Conservation (phyloP, 768 basidiomycete species). For the Leucocoprinus birnbaumii region DNA sequence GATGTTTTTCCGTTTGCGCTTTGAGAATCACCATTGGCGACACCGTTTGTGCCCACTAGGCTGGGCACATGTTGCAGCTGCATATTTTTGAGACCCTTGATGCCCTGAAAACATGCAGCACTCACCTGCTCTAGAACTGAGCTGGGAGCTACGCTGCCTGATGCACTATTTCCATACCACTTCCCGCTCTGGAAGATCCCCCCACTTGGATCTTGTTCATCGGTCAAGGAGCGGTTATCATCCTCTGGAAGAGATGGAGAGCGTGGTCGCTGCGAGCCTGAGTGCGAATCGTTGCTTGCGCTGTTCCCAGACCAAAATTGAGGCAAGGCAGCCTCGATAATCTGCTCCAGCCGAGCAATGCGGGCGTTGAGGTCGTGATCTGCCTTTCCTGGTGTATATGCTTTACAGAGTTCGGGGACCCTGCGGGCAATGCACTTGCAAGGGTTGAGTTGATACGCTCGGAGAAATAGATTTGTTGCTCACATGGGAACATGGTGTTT, state of each 20-base stretch:
- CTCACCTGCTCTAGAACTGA: conserved; percentile 76
- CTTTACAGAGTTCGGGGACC: conserved; percentile 84
- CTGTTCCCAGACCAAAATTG: conserved; percentile 48
- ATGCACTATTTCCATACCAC: conserved; percentile 84
- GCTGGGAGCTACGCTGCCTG: conserved; percentile 78
- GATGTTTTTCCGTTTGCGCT: conserved; percentile 9
- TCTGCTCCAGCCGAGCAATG: conserved; percentile 74
- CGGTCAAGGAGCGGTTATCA: conserved; percentile 67
- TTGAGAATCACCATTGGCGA: neutral
- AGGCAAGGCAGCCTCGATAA: conserved; percentile 76
- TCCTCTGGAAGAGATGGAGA: conserved; percentile 60
- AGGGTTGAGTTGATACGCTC: conserved; percentile 16
- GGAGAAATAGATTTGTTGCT: conserved; percentile 21
- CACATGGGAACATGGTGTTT: conserved; percentile 83
- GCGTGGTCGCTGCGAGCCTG: conserved; percentile 35
- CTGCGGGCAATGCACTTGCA: conserved; percentile 77
- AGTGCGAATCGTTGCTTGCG: conserved; percentile 34
- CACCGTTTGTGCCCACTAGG: neutral
- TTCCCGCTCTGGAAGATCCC: conserved; percentile 81
- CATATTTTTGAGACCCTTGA: neutral
- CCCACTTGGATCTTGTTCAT: conserved; percentile 73
- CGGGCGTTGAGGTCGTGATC: conserved; percentile 80
- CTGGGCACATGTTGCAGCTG: conserved; percentile 27
- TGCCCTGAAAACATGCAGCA: conserved; percentile 6
- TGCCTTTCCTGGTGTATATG: conserved; percentile 83